Evolutionary conservation across 164 flowering plant species (phyloP).

Genomic region (Stephania japonica): DNA sequence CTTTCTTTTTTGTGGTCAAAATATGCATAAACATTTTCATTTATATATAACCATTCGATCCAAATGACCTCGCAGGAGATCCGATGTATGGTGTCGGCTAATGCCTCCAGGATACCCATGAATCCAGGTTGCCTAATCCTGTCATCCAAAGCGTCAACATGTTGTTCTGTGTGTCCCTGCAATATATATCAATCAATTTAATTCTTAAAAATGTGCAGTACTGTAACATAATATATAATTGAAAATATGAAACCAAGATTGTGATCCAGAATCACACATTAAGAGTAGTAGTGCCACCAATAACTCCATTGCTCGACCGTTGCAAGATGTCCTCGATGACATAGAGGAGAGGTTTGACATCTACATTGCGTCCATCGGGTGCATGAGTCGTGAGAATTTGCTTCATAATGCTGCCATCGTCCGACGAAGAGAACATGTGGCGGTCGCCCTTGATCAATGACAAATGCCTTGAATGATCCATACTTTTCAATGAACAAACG

Average conservation of each 20-base stretch:
- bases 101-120: slow-evolving; percentile 37
- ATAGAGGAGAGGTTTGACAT: slow-evolving; percentile 48
- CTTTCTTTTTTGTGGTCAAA: too few species aligned
- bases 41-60: too few species aligned
- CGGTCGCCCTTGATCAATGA: slow-evolving; percentile 18
- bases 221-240: not conserved
- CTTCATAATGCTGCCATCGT: slow-evolving; percentile 52
- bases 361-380: slow-evolving; percentile 53
- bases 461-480: not conserved
- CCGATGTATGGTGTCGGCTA: slow-evolving; percentile 37
- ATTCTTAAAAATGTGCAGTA: not conserved
- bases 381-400: slow-evolving; percentile 52
- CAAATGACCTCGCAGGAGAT: slow-evolving; percentile 68
- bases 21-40: too few species aligned
- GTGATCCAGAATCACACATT: not conserved
- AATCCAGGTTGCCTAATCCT: slow-evolving; percentile 15
- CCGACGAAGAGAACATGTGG: slow-evolving; percentile 48
- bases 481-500: not conserved
- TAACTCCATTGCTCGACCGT: slow-evolving; percentile 22
- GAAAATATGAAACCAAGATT: not conserved
- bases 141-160: slow-evolving; percentile 27
- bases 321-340: slow-evolving; percentile 52
- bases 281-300: not conserved
- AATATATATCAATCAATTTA: not conserved
- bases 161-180: not conserved